Percentiles rank a stretch among this genome's conserved stretches.
Conservation (phyloP, 2,329 filamentous ascomycete species). For the Tolypocladium inflatum region DNA sequence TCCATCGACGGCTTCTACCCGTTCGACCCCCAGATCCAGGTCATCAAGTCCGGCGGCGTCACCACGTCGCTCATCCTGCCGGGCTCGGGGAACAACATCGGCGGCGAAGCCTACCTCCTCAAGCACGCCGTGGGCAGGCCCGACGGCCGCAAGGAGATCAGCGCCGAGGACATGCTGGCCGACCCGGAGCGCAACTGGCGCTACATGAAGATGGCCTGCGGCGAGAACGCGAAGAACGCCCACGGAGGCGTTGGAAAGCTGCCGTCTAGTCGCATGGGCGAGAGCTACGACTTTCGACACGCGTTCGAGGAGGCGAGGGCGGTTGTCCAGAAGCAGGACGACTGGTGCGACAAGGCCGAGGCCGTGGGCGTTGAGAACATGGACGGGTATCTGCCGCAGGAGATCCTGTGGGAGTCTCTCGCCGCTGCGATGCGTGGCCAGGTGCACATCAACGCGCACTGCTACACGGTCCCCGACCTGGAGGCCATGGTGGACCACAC, state of each 20-base stretch:
- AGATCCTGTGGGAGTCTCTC: conserved; percentile 54
- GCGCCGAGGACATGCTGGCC: conserved; percentile 53
- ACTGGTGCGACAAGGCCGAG: conserved; percentile 55
- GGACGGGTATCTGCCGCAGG: conserved; percentile 49
- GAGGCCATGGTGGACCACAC: conserved; percentile 62
- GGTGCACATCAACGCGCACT: conserved; percentile 61
- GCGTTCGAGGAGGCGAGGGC: conserved; percentile 54
- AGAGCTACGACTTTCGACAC: conserved; percentile 60
- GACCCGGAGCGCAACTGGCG: conserved; percentile 56
- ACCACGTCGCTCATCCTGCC: conserved; percentile 59
- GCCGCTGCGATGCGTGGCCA: conserved; percentile 55
- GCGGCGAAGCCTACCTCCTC: conserved; percentile 59
- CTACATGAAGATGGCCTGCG: conserved; percentile 71
- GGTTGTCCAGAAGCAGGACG: conserved; percentile 51
- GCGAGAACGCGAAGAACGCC: conserved; percentile 57
- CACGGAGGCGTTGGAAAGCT: conserved; percentile 46
- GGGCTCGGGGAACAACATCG: conserved; percentile 64
- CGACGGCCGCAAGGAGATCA: conserved; percentile 53
- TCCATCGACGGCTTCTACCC: conserved; percentile 57
- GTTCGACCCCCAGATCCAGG: conserved; percentile 53
- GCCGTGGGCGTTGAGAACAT: conserved; percentile 38
- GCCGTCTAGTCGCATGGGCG: conserved; percentile 53
- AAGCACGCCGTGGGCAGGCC: conserved; percentile 55
- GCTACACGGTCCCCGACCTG: conserved; percentile 60
- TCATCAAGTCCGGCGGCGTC: conserved; percentile 65